Evolutionary conservation across 176 grass and related monocot genomes (phyloP).

Genomic region (Tillandsia fasciculata): DNA sequence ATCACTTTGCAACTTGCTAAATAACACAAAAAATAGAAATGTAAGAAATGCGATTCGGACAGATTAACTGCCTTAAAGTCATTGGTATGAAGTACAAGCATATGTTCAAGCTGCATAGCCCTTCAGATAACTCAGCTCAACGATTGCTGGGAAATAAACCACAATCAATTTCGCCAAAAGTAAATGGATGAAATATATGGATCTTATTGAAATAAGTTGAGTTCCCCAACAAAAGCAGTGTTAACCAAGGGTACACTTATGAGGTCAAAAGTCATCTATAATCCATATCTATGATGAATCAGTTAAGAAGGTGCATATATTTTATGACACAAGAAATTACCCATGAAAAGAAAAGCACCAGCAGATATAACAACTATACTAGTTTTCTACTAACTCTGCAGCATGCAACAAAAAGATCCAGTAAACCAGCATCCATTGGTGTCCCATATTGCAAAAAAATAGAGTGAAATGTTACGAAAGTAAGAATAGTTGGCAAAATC

Average conservation of each 20-base stretch:
- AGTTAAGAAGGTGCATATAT: too few relatives aligned
- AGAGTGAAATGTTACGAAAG: not conserved
- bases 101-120: not conserved
- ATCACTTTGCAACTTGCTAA: constrained; percentile 25
- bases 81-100: not conserved
- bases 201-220: too few relatives aligned
- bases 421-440: not conserved
- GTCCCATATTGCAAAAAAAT: not conserved
- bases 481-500: not conserved
- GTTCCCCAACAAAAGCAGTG: too few relatives aligned
- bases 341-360: too few relatives aligned
- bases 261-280: too few relatives aligned
- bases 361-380: not conserved
- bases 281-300: too few relatives aligned
- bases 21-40: not conserved
- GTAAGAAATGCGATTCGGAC: not conserved
- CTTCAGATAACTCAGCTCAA: too few relatives aligned
- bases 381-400: not conserved
- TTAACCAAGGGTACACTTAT: too few relatives aligned
- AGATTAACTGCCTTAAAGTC: not conserved
- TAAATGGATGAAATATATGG: too few relatives aligned
- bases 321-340: too few relatives aligned
- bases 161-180: too few relatives aligned
- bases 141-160: too few relatives aligned
- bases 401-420: not conserved